A percentile compares a stretch with the other conserved stretches of the same genome.
Evolutionary conservation across 306 rosid species (phyloP).

Genomic region (Cyamopsis tetragonoloba): DNA sequence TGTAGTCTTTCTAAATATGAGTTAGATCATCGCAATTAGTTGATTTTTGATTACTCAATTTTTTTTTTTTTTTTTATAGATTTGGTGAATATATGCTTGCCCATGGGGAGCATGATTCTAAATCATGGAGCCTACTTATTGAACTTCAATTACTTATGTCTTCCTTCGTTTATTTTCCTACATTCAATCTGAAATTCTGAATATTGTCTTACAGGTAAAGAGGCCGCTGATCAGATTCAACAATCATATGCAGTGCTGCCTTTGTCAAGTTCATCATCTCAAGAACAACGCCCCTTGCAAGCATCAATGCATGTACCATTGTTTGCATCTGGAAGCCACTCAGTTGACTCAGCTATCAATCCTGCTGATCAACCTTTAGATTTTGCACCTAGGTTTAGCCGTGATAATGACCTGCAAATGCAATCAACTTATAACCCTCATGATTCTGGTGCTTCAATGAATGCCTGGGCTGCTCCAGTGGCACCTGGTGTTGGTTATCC

Average conservation of each 20-base stretch:
- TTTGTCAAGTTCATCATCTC: slow-evolving; percentile 46
- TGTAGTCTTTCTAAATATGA: background rate
- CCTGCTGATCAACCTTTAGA: slow-evolving; percentile 94
- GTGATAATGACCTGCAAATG: slow-evolving; percentile 46
- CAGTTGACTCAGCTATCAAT: slow-evolving; percentile 46
- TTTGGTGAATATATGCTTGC: slow-evolving; percentile 14
- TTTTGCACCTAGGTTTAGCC: slow-evolving; percentile 74
- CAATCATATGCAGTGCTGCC: slow-evolving; percentile 48
- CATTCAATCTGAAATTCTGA: slow-evolving; percentile 44
- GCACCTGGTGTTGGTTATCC: slow-evolving; percentile 67
- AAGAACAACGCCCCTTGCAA: slow-evolving; percentile 58
- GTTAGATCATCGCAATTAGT: background rate
- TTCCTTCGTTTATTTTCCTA: slow-evolving; percentile 11
- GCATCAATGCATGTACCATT: slow-evolving; percentile 41
- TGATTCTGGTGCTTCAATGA: slow-evolving; percentile 59
- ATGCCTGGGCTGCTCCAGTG: slow-evolving; percentile 60
- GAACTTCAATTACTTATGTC: background rate
- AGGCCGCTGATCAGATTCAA: slow-evolving; percentile 49
- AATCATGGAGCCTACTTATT: slow-evolving; percentile 11
- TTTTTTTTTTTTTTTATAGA: too few species aligned
- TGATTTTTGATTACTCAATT: background rate
- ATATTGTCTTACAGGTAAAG: slow-evolving; percentile 61
- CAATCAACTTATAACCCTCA: slow-evolving; percentile 59
- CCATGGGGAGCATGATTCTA: background rate
- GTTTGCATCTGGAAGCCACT: slow-evolving; percentile 44